phyloP scores from a whole-genome alignment of 257 asterid species.

The Solanum clarkiae region DNA sequence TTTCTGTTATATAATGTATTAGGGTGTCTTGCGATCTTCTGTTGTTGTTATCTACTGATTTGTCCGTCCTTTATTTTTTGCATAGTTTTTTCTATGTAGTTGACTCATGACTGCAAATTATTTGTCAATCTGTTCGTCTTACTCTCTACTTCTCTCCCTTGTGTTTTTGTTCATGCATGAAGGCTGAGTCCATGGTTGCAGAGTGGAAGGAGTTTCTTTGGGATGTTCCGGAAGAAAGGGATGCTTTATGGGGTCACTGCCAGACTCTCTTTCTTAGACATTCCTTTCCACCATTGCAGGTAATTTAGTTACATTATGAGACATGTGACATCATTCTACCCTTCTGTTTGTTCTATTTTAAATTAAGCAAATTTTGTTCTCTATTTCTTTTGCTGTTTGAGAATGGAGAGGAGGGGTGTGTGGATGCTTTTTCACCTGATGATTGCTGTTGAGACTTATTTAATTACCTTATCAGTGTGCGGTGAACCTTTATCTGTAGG shows the following conservation, averaged over 20 bases:
- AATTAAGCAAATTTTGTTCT: background rate
- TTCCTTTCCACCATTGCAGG: conserved; percentile 88
- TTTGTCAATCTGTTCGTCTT: conserved; percentile 1
- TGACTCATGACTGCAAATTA: background rate
- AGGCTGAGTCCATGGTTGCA: conserved; percentile 99
- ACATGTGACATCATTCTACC: background rate
- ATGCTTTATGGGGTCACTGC: conserved; percentile 95
- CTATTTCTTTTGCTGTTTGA: background rate
- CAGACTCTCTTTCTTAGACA: conserved; percentile 81
- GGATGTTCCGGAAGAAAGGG: conserved; percentile 99
- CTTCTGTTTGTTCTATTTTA: background rate
- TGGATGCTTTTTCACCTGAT: background rate
- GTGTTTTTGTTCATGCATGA: conserved; percentile 17
- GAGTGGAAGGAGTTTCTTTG: conserved; percentile 98
- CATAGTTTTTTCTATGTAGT: background rate
- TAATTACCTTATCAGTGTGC: conserved; percentile 2
- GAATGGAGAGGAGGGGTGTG: background rate
- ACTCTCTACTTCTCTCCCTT: conserved; percentile 5
- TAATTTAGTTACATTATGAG: conserved; percentile 9
- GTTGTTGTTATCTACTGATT: background rate
- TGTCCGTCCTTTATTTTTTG: background rate
- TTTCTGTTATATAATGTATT: background rate
- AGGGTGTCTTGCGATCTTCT: background rate
- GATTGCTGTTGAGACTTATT: background rate
- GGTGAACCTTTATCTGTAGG: conserved; percentile 33